A percentile compares a stretch with the other conserved stretches of the same genome.
These are phyloP conservation scores for Flaveria linearis DNA, from an alignment of 129 eudicot species.

Conservation along the genomic window DNA sequence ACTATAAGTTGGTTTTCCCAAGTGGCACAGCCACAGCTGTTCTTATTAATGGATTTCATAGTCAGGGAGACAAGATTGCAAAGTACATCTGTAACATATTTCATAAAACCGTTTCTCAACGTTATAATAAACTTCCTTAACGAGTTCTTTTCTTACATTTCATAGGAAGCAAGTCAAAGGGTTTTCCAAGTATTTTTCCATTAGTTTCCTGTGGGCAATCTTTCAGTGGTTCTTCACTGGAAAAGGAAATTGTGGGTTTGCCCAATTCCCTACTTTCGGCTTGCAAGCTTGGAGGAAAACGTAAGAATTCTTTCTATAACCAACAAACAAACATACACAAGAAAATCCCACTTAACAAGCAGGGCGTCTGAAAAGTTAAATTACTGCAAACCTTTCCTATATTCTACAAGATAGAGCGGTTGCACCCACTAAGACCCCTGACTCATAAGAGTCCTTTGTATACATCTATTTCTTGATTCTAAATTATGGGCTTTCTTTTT, in stretches of 20 bases:
- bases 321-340: too few relatives aligned
- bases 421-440: too few relatives aligned
- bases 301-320: conserved; percentile 17
- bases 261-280: conserved; percentile 67
- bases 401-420: too few relatives aligned
- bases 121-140: conserved; percentile 1
- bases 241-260: conserved; percentile 57
- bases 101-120: conserved; percentile 18
- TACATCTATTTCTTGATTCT: neutral
- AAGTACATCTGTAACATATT: conserved; percentile 42
- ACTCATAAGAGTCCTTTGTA: conserved; percentile 15
- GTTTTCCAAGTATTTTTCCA: conserved; percentile 64
- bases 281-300: conserved; percentile 50
- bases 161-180: conserved; percentile 78
- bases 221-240: conserved; percentile 91
- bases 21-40: conserved; percentile 97
- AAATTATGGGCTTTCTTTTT: conserved; percentile 15
- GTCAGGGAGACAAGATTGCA: conserved; percentile 59
- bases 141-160: neutral
- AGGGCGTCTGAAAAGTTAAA: too few relatives aligned
- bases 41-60: conserved; percentile 89
- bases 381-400: too few relatives aligned
- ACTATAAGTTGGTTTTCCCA: conserved; percentile 73
- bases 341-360: too few relatives aligned
- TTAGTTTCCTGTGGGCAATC: conserved; percentile 85